Evolutionary conservation across 805 yeast genomes (phyloP), one percentile per base, ranked within the genome.

Genomic region (Monosporozyma siamensis): DNA sequence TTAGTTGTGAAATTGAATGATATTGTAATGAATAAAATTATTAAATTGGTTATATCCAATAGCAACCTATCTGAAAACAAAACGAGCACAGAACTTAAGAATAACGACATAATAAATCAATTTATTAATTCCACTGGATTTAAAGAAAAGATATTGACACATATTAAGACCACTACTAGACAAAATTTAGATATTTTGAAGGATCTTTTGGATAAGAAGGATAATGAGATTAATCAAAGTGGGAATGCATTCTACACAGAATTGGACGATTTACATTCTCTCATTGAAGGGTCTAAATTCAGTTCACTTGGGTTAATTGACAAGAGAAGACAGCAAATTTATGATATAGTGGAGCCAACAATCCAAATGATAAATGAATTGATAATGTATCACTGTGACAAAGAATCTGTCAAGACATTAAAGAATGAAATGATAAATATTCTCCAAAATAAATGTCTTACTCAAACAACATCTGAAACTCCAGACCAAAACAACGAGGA

Each of bases 271-370:
- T 35, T 49, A 11, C 34, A 38, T 7, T n/a, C 17, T 7, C 41
- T 42, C 15, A 39, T 44, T 11, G 39, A 27, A 6, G 31, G 21
- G 4, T 34, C 48, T 6, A 35, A 40, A 37, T 27, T 43, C 18
- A 36, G 39, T 34, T 40, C 53, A 7, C 25, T 36, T 20, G 55
- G 55, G 8, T 29, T 50, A 6, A 46, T 29, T 9, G 29, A 24
- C 2, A 32, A 24, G 11, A 23, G 25, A 8, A 41, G 40, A 8
- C 36, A 41, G 5, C 21, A 27, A 18, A 27, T 48, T 4, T 38
- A 44, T 22, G 30, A 40, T 10, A 24, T 39, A 2, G 42, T 46
- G 4, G 42, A 47, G 11, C 37, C 38, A 6, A 38, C 44, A 2
- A 26, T 38, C 4, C 24, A 23, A 20, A 37, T 41, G 25, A 18